phyloP scores from a whole-genome alignment of 495 filamentous ascomycete species.

The Eremomyces bilateralis region DNA sequence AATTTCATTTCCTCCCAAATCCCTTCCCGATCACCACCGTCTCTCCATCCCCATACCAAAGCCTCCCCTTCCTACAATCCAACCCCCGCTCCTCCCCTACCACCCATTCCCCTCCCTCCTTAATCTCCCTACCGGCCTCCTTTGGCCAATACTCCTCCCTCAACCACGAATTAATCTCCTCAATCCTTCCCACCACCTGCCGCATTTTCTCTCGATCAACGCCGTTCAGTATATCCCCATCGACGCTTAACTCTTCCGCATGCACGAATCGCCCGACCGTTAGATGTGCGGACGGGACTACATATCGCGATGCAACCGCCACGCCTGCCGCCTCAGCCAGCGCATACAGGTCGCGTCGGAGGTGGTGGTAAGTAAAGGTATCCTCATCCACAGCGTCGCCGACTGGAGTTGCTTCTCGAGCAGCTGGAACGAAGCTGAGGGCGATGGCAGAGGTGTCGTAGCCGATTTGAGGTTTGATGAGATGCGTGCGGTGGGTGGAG shows the following conservation, averaged over 20 bases:
- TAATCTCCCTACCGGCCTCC: slow-evolving; percentile 22
- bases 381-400: slow-evolving; percentile 22
- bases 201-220: slow-evolving; percentile 26
- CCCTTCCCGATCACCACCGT: slow-evolving; percentile 40
- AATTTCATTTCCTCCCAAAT: too few species aligned
- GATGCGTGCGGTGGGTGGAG: slow-evolving; percentile 36
- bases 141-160: slow-evolving; percentile 42
- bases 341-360: slow-evolving; percentile 55
- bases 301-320: slow-evolving; percentile 48
- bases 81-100: slow-evolving; percentile 59
- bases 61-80: slow-evolving; percentile 40
- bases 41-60: slow-evolving; percentile 73
- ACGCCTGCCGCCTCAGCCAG: slow-evolving; percentile 35
- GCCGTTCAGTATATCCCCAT: slow-evolving; percentile 12
- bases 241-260: slow-evolving; percentile 22
- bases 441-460: slow-evolving; percentile 73
- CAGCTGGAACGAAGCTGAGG: slow-evolving; percentile 62
- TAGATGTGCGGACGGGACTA: slow-evolving; percentile 70
- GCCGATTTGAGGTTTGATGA: slow-evolving; percentile 63
- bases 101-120: slow-evolving; percentile 36
- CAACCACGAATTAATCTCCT: slow-evolving; percentile 54
- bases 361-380: slow-evolving; percentile 70
- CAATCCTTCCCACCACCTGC: slow-evolving; percentile 41
- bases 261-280: slow-evolving; percentile 64
- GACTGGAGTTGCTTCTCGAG: slow-evolving; percentile 26